These are phyloP conservation scores for Eimeria falciformis DNA, from an alignment of 169 alveolate genomes.

Conservation along the genomic window DNA sequence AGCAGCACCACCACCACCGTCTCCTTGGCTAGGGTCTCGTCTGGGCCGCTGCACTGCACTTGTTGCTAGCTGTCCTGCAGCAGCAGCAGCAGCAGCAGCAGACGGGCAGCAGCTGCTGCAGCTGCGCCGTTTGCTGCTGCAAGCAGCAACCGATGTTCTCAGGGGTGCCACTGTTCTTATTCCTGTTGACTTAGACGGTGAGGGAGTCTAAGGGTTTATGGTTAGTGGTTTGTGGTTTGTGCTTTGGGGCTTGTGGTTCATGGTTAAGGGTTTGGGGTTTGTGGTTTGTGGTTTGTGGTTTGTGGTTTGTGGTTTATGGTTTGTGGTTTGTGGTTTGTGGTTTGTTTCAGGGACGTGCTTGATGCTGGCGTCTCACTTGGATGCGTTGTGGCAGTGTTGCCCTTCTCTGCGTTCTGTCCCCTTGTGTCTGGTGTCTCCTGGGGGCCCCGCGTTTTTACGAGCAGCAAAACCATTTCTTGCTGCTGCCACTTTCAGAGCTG, in stretches of 20 bases:
- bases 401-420: not conserved
- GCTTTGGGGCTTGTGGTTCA: not conserved
- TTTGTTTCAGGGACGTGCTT: not conserved
- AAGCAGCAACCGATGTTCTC: constrained; percentile 28
- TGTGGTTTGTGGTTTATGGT: not conserved
- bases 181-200: constrained; percentile 38
- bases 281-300: not conserved
- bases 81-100: constrained; percentile 25
- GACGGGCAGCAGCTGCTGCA: not conserved
- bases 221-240: not conserved
- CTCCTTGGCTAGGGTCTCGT: constrained; percentile 39
- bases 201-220: constrained; percentile 18
- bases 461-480: constrained; percentile 3
- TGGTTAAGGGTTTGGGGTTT: not conserved
- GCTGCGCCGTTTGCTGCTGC: constrained; percentile 56
- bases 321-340: not conserved
- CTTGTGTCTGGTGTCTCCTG: not conserved
- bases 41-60: constrained; percentile 18
- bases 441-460: not conserved
- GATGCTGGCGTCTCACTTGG: not conserved
- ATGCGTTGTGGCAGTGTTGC: not conserved
- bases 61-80: not conserved
- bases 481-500: constrained; percentile 2
- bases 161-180: constrained; percentile 14
- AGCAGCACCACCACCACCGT: constrained; percentile 16